phyloP scores from a whole-genome alignment of 805 yeast genomes.

The Sugiyamaella chiloensis region DNA sequence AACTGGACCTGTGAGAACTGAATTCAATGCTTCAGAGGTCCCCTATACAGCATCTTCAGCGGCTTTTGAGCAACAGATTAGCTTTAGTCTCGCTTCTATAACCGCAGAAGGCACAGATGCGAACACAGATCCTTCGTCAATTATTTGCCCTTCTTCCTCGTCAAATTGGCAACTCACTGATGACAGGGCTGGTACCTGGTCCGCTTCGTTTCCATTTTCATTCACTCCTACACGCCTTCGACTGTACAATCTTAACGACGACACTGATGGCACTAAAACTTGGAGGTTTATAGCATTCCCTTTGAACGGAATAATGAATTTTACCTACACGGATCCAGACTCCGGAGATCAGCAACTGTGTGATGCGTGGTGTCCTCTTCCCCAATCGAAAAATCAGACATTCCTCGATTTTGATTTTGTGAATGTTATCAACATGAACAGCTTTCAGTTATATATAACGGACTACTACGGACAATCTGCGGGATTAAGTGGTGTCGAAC shows the following conservation, averaged over 20 bases:
- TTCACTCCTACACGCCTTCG: conserved; percentile 70
- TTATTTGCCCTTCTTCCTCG: conserved; percentile 55
- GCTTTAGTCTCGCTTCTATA: conserved; percentile 26
- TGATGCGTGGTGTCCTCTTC: conserved; percentile 87
- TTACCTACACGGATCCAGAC: conserved; percentile 76
- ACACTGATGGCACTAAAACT: conserved; percentile 45
- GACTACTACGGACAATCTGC: conserved; percentile 69
- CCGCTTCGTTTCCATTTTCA: conserved; percentile 53
- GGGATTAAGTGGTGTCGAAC: conserved; percentile 67
- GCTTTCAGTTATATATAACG: conserved; percentile 60
- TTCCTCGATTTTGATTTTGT: conserved; percentile 83
- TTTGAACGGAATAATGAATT: conserved; percentile 84
- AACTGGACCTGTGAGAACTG: background rate
- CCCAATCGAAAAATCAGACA: conserved; percentile 37
- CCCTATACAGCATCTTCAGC: conserved; percentile 33
- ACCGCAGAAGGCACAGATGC: conserved; percentile 23
- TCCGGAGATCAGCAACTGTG: conserved; percentile 59
- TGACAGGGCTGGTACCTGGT: conserved; percentile 60
- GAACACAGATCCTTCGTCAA: conserved; percentile 23
- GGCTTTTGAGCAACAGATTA: conserved; percentile 30
- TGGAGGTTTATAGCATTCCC: conserved; percentile 79
- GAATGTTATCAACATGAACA: conserved; percentile 57
- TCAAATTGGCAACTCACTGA: conserved; percentile 52
- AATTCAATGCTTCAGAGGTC: conserved; percentile 46
- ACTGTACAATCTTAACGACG: conserved; percentile 57